These are phyloP conservation scores for Fusarium verrucosum DNA, from an alignment of 2,329 filamentous ascomycete genomes.

Conservation along the genomic window DNA sequence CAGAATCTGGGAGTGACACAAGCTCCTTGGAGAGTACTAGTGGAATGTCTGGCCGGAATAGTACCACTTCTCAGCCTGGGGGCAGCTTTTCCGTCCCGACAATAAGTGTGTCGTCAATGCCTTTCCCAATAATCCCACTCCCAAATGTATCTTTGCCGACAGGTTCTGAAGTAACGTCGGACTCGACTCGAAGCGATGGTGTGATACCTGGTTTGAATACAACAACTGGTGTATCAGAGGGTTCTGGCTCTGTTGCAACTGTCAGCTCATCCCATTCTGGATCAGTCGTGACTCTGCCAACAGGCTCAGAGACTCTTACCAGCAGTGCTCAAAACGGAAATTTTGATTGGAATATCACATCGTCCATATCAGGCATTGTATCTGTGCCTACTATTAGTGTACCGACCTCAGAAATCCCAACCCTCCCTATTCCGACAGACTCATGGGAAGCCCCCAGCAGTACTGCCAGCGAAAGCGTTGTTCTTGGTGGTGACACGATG, in stretches of 20 bases:
- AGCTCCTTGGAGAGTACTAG: neutral
- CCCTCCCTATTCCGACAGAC: constrained; percentile 1
- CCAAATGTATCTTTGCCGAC: neutral
- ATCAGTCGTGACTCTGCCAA: neutral
- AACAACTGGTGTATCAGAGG: neutral
- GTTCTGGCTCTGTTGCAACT: neutral
- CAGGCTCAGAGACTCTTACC: neutral
- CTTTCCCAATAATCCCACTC: neutral
- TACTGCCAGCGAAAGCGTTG: neutral
- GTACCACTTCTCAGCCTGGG: neutral
- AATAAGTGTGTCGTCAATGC: neutral
- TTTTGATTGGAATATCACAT: constrained; percentile 2
- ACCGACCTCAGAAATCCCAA: constrained; percentile 7
- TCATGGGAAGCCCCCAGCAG: neutral
- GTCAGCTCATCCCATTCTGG: neutral
- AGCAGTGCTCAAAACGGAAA: neutral
- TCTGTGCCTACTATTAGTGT: constrained; percentile 23
- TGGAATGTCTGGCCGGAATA: neutral
- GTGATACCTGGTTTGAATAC: neutral
- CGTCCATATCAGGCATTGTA: constrained; percentile 4
- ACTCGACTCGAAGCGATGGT: neutral
- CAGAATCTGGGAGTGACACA: neutral
- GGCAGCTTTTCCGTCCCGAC: neutral
- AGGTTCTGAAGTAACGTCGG: neutral
- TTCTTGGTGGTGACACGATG: neutral